Percentiles rank a stretch among this genome's conserved stretches.
phyloP scores from a whole-genome alignment of 2,329 filamentous ascomycete genomes.

The Plenodomus biglobosus region DNA sequence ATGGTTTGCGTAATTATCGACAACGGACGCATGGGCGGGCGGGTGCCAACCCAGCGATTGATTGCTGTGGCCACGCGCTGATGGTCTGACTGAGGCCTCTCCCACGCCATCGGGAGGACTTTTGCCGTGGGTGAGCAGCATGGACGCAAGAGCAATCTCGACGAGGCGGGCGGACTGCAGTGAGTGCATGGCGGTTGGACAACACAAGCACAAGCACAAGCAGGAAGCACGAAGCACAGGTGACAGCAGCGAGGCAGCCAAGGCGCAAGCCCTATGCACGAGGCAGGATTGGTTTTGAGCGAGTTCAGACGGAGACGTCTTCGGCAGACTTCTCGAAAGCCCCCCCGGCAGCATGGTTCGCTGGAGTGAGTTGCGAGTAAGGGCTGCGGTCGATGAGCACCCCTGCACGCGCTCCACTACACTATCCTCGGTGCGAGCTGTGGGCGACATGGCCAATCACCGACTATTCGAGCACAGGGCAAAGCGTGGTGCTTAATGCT shows the following conservation, averaged over 20 bases:
- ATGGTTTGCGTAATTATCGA: constrained; percentile 21
- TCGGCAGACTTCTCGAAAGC: constrained; percentile 31
- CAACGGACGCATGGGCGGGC: constrained; percentile 27
- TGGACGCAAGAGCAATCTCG: background rate
- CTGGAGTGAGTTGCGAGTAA: constrained; percentile 30
- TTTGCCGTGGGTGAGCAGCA: constrained; percentile 5
- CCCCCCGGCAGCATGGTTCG: constrained; percentile 27
- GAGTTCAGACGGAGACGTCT: constrained; percentile 18
- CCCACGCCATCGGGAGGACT: constrained; percentile 20
- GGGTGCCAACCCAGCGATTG: constrained; percentile 19
- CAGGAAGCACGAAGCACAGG: constrained; percentile 1
- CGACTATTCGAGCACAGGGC: constrained; percentile 15
- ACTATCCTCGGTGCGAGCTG: constrained; percentile 25
- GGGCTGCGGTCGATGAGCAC: constrained; percentile 26
- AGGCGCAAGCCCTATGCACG: constrained; percentile 10
- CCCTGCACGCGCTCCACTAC: constrained; percentile 26
- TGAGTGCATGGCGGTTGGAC: too few species aligned
- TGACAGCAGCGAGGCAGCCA: background rate
- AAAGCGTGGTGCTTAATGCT: constrained; percentile 34
- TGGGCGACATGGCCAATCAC: constrained; percentile 27
- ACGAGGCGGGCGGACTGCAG: too few species aligned
- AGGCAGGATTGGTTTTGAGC: constrained; percentile 7
- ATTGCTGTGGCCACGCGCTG: constrained; percentile 19
- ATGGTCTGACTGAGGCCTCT: constrained; percentile 24
- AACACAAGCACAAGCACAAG: background rate